Evolutionary conservation across 768 basidiomycete genomes (phyloP).

Genomic region (Pleurotus tuoliensis): DNA sequence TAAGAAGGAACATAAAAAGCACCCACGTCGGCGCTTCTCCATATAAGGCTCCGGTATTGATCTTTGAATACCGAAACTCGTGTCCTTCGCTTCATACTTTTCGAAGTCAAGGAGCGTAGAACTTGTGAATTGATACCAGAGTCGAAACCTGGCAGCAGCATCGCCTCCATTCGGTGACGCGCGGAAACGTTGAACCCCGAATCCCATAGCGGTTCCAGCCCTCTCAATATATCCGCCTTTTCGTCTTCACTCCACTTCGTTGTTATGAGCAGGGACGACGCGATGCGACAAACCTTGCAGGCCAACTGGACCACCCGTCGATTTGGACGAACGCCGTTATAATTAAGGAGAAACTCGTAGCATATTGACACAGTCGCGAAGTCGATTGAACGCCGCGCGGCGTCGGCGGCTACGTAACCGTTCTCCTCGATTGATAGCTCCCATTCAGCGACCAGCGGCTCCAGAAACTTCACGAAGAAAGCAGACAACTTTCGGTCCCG

Average conservation of each 20-base stretch:
- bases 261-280: slow-evolving; percentile 36
- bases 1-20: not conserved
- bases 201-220: slow-evolving; percentile 46
- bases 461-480: slow-evolving; percentile 62
- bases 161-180: slow-evolving; percentile 32
- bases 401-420: slow-evolving; percentile 52
- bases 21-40: slow-evolving; percentile 69
- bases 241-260: slow-evolving; percentile 58
- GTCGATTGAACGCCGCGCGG: slow-evolving; percentile 66
- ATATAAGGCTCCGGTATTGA: slow-evolving; percentile 54
- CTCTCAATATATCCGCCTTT: slow-evolving; percentile 58
- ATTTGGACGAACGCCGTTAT: slow-evolving; percentile 64
- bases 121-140: slow-evolving; percentile 65
- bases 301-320: slow-evolving; percentile 61
- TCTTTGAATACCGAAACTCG: slow-evolving; percentile 20
- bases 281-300: slow-evolving; percentile 39
- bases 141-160: slow-evolving; percentile 38
- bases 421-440: slow-evolving; percentile 27
- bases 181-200: not conserved
- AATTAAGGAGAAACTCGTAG: slow-evolving; percentile 62
- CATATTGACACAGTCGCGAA: slow-evolving; percentile 58
- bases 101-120: slow-evolving; percentile 32
- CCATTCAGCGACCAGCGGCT: slow-evolving; percentile 47
- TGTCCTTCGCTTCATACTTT: slow-evolving; percentile 10
- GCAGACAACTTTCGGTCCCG: slow-evolving; percentile 60